Percentiles rank a stretch among this genome's conserved stretches.
Conservation (phyloP, 106 monocot genomes). For the Cymbidium sinense region DNA sequence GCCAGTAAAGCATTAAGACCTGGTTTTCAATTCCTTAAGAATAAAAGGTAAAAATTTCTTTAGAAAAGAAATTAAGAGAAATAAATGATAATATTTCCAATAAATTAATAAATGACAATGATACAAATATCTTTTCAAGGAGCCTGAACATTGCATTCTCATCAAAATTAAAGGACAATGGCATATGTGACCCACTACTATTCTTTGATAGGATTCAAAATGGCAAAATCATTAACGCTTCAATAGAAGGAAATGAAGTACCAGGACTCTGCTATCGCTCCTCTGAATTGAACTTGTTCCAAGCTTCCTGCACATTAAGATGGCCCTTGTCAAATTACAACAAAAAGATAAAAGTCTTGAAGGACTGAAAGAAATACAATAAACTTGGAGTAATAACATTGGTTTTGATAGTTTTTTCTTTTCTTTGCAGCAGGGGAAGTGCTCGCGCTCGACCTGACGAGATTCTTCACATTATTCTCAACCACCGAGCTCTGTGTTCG, state of each 20-base stretch:
- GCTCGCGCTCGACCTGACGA: too few relatives aligned
- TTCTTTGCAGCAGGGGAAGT: too few relatives aligned
- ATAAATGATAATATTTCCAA: not conserved
- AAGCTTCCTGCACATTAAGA: slow-evolving; percentile 68
- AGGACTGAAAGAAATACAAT: too few relatives aligned
- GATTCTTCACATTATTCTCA: too few relatives aligned
- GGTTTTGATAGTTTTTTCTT: too few relatives aligned
- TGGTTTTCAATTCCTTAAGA: not conserved
- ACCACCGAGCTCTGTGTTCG: too few relatives aligned
- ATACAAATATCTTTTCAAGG: not conserved
- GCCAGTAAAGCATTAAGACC: not conserved
- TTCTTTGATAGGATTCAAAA: not conserved
- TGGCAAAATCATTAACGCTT: not conserved
- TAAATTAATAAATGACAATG: not conserved
- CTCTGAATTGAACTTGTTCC: slow-evolving; percentile 86
- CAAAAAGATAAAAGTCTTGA: not conserved
- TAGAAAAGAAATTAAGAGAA: not conserved
- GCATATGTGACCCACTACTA: not conserved
- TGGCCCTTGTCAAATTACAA: not conserved
- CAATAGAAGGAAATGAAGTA: not conserved
- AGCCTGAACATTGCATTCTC: not conserved
- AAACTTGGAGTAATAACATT: too few relatives aligned
- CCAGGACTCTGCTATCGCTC: slow-evolving; percentile 41
- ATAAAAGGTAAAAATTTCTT: not conserved
- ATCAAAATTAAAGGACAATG: not conserved